Evolutionary conservation across 768 basidiomycete species (phyloP).

Genomic region (Porphyrellus cyaneotinctus): DNA sequence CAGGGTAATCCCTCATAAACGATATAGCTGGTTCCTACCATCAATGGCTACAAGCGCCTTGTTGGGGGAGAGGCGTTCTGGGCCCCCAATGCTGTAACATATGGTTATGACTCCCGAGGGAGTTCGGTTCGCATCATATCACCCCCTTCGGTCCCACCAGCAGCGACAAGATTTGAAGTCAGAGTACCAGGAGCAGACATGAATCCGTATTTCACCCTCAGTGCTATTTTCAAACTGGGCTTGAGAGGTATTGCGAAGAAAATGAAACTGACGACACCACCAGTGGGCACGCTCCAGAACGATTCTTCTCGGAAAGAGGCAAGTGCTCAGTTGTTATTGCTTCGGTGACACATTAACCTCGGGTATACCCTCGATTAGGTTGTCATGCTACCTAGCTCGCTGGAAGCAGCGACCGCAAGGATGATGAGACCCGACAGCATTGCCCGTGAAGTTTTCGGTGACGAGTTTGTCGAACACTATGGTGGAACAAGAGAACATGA

Average conservation of each 20-base stretch:
- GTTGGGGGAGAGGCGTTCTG: constrained; percentile 91
- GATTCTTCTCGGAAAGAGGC: constrained; percentile 52
- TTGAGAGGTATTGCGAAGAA: constrained; percentile 83
- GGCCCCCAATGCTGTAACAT: constrained; percentile 91
- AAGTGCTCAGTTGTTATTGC: constrained; percentile 37
- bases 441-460: constrained; percentile 83
- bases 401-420: constrained; percentile 72
- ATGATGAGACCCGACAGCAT: constrained; percentile 80
- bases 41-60: constrained; percentile 97
- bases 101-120: constrained; percentile 92
- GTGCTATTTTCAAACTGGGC: constrained; percentile 84
- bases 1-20: background rate
- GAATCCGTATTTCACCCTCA: constrained; percentile 87
- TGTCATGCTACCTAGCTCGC: constrained; percentile 69
- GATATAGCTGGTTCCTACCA: constrained; percentile 73
- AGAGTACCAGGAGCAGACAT: constrained; percentile 97
- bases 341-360: background rate
- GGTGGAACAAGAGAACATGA: constrained; percentile 95
- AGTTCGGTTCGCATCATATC: constrained; percentile 91
- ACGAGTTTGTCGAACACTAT: constrained; percentile 91
- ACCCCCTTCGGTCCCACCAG: constrained; percentile 77
- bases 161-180: constrained; percentile 88
- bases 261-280: constrained; percentile 61
- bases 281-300: constrained; percentile 43
- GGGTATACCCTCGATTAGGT: constrained; percentile 39